Evolutionary conservation across 2,329 filamentous ascomycete species (phyloP), one percentile per base, ranked within the genome.

Genomic region (Alternaria hordeiaustralica): DNA sequence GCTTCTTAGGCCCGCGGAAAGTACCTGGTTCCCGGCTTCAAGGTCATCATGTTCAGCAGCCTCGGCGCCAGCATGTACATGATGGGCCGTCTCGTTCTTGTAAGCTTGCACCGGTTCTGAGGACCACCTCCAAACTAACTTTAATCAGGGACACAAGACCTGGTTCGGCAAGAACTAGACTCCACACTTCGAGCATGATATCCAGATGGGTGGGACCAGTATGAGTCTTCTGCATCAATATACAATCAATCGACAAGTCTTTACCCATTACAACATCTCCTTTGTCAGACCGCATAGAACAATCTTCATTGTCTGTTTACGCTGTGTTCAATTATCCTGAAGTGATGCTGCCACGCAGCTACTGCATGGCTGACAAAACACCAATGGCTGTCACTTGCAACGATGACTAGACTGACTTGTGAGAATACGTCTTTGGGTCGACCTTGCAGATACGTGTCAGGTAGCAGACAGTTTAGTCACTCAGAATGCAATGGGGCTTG

Each of bases 61-160:
- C 82, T 89, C 74, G 85, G 82, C 77, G 85, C 90, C 92, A 84
- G 76, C 68, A 83, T 92, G 82, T 95, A 92, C 85, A 90, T 90
- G 84, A 89, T 91, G 84, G 83, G 86, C 80, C 90, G 92, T 79
- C 89, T 92, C 84, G 83, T 92, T 69, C 79, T 89, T 47, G 82
- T 83, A 79, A 45, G 81, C 3, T 73, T 12, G 10, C 12, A 18
- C 11, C n/a, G 49, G 28, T 13, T 28, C 10, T n/a, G 18, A 49
- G 15, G n/a, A n/a, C 11, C 13, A 10, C 43, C 23, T 4, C 23
- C n/a, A 10, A 36, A 15, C 53, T 59, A 36, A 69, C 65, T 43
- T 64, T 53, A 11, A 13, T 55, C 15, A 82, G 67, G 92, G 92
- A 76, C 88, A 94, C 86, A 94, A 93, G 87, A 92, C 89, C 66